Evolutionary conservation across 768 basidiomycete species (phyloP).

Genomic region (Amanita thiersii): DNA sequence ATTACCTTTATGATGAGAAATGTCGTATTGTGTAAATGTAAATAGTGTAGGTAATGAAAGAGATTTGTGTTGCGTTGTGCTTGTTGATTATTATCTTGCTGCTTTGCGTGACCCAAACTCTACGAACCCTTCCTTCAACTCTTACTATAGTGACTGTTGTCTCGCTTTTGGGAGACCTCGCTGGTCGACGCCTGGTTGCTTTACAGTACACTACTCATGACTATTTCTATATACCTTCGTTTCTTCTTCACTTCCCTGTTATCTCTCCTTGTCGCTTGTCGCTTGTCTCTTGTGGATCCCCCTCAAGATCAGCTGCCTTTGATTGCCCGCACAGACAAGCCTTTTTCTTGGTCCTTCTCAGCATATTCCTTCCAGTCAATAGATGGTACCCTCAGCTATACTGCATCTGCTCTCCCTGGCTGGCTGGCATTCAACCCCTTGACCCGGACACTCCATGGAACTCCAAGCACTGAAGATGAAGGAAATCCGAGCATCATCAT

Average conservation of each 20-base stretch:
- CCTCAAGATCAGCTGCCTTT: slow-evolving; percentile 68
- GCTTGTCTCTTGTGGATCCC: slow-evolving; percentile 39
- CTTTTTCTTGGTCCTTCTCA: slow-evolving; percentile 67
- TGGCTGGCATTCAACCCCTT: slow-evolving; percentile 74
- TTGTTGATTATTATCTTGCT: slow-evolving; percentile 1
- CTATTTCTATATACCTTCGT: slow-evolving; percentile 8
- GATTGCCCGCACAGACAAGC: slow-evolving; percentile 59
- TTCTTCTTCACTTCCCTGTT: slow-evolving; percentile 3
- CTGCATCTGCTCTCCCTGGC: slow-evolving; percentile 48
- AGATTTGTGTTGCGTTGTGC: neutral
- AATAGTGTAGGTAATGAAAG: neutral
- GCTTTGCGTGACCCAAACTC: too few species aligned
- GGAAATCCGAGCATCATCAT: slow-evolving; percentile 56
- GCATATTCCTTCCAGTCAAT: slow-evolving; percentile 53
- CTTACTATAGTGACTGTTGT: too few species aligned
- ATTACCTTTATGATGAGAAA: slow-evolving; percentile 35
- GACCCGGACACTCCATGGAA: slow-evolving; percentile 59
- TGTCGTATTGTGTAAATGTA: neutral
- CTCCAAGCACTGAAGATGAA: slow-evolving; percentile 53
- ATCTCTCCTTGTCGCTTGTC: slow-evolving; percentile 3
- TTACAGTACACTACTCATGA: neutral
- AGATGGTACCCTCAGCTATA: slow-evolving; percentile 36
- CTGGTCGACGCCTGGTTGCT: slow-evolving; percentile 6
- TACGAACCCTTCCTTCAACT: too few species aligned
- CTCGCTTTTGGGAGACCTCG: neutral